Base-by-base conservation (phyloP, 768 basidiomycete species). In the Suillus subluteus region DNA sequence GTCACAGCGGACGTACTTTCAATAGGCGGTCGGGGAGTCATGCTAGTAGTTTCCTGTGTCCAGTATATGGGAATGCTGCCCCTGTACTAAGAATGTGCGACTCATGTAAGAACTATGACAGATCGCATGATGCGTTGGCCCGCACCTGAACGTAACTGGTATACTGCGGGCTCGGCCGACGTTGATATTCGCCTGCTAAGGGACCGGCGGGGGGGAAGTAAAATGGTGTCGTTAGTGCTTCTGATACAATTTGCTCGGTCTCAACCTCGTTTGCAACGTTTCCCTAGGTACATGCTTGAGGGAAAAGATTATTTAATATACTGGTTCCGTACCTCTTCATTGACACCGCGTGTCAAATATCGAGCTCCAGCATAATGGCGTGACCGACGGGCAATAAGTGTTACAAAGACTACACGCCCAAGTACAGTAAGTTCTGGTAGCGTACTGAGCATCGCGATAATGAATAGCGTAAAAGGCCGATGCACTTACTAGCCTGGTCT, bases 221-320 rank as follows among this genome's bases (percentile, higher is more conserved):
- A 75, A 98, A 96, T 0, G 95, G 88, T 0, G 95, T 96, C 0
- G 93, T 96, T 6, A 94, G 75, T 0, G 93, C 91, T 73, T 97
- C 96, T 9, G 91, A 92, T 0, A 97, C 94, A 62, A 99, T 97
- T 73, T 99, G 98, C 75, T 99, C 98, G 0, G 96, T 98, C 79
- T 99, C 98, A 2, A 99, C 98, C 77, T 99, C 98, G 74, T 99
- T 99, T 3, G 97, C 97, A 12, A 99, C 97, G 74, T 96, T 95
- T 4, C 98, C 98, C 95, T 98, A 35, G 68, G n/a, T 23, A 52
- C 46, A 37, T 15, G 11, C 5, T 11, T 30, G 18, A 41, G 50
- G 30, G 3, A 38, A 18, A 37, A 23, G 1, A 21, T 15, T 2
- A 18, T 55, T 15, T 18, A 1, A 13, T 35, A n/a, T 13, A 37